Conservation (phyloP, 1,139 yeast genomes). For the Yamadazyma trypodendri region DNA sequence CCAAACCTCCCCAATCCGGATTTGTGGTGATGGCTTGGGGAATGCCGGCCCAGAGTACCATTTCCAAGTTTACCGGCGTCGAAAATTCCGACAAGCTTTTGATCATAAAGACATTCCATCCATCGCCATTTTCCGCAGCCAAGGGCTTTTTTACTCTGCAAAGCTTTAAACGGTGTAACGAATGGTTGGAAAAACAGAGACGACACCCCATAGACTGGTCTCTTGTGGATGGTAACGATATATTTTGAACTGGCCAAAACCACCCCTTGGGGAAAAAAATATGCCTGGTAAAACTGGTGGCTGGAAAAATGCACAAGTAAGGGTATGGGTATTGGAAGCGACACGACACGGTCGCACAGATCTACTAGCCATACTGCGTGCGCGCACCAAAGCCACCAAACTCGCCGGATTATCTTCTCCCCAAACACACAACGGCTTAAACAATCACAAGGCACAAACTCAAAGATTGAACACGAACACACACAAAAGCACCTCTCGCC, state of each 20-base stretch:
- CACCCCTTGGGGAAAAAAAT: not conserved
- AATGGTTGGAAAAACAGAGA: conserved; percentile 60
- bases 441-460: too few species aligned
- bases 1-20: conserved; percentile 36
- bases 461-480: too few species aligned
- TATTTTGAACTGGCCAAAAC: conserved; percentile 7
- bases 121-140: conserved; percentile 89
- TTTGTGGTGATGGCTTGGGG: conserved; percentile 94
- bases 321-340: not conserved
- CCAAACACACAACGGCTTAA: too few species aligned
- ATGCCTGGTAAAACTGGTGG: not conserved
- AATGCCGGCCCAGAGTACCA: conserved; percentile 78
- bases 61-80: conserved; percentile 37
- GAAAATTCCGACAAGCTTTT: conserved; percentile 28
- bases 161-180: conserved; percentile 71
- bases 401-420: too few species aligned
- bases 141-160: conserved; percentile 76
- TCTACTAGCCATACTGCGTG: too few species aligned
- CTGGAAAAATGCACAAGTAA: not conserved
- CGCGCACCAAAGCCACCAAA: too few species aligned
- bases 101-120: conserved; percentile 80
- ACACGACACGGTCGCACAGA: too few species aligned
- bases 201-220: conserved; percentile 67
- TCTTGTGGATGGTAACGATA: conserved; percentile 26
- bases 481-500: too few species aligned